phyloP scores from a whole-genome alignment of 257 asterid genomes.

The Fraxinus anomala region DNA sequence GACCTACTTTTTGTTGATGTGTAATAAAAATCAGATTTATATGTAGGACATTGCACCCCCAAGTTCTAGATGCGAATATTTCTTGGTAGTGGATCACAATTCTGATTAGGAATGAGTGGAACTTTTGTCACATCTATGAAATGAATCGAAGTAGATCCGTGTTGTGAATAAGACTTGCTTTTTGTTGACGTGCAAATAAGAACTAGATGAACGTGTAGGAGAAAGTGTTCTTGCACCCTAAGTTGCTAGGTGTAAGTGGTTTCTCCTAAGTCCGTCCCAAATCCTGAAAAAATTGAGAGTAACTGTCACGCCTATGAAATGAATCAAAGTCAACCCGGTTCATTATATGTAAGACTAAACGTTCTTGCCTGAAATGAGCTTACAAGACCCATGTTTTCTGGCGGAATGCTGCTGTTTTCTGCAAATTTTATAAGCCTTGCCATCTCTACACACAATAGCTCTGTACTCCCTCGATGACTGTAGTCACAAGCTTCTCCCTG shows the following conservation, averaged over 20 bases:
- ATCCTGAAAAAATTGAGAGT: background rate
- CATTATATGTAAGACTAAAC: background rate
- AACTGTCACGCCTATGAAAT: background rate
- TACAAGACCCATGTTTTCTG: conserved; percentile 37
- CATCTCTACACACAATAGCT: conserved; percentile 59
- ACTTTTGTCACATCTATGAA: too few relatives aligned
- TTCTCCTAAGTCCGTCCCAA: background rate
- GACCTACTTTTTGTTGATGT: too few relatives aligned
- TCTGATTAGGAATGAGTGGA: too few relatives aligned
- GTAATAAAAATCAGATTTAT: too few relatives aligned
- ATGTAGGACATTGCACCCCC: too few relatives aligned
- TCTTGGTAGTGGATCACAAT: too few relatives aligned
- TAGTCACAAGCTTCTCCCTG: conserved; percentile 53
- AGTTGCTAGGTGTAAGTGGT: too few relatives aligned
- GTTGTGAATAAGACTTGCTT: background rate
- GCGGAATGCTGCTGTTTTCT: conserved; percentile 31
- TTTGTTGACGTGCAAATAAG: background rate
- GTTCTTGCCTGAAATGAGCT: conserved; percentile 39
- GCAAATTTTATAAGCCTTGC: conserved; percentile 49
- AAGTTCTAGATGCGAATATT: too few relatives aligned
- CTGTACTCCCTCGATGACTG: conserved; percentile 48
- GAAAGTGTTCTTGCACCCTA: background rate
- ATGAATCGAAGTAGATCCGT: background rate
- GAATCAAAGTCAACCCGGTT: background rate
- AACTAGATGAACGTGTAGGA: background rate